phyloP scores from a whole-genome alignment of 306 rosid genomes.

The Hylodesmum podocarpum region DNA sequence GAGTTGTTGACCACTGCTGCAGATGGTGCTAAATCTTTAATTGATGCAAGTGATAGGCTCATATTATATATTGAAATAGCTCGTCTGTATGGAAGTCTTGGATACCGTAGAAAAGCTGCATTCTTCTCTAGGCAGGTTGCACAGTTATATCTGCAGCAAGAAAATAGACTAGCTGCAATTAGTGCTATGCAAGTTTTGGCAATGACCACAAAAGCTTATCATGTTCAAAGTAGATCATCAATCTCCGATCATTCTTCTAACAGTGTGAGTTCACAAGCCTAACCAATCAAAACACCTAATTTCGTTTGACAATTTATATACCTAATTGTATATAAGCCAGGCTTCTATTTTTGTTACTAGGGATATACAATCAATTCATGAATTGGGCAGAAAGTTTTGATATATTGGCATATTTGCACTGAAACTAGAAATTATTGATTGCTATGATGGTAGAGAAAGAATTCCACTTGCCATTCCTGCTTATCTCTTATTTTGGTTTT shows the following conservation, averaged over 20 bases:
- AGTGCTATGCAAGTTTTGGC: conserved; percentile 99
- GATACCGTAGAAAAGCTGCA: conserved; percentile 95
- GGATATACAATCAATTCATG: conserved; percentile 6
- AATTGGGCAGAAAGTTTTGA: background rate
- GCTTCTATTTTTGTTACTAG: background rate
- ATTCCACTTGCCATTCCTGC: conserved; percentile 4
- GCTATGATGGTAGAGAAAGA: conserved; percentile 1
- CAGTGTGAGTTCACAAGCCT: conserved; percentile 61
- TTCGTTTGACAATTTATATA: background rate
- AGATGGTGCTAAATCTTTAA: conserved; percentile 95
- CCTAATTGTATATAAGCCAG: conserved; percentile 3
- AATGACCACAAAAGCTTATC: conserved; percentile 95
- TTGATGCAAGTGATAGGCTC: conserved; percentile 94
- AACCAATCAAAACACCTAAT: conserved; percentile 5
- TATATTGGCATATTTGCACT: background rate
- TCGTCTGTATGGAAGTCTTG: conserved; percentile 92
- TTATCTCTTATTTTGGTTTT: background rate
- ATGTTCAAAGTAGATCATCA: conserved; percentile 91
- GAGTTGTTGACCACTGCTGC: conserved; percentile 91
- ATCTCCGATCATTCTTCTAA: conserved; percentile 37
- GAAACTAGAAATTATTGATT: conserved; percentile 15
- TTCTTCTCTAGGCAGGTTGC: conserved; percentile 98
- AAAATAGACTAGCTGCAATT: conserved; percentile 89
- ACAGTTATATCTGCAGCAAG: conserved; percentile 92
- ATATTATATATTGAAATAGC: conserved; percentile 87